phyloP scores from a whole-genome alignment of 75 land plant species.

The Azolla pinnata region DNA sequence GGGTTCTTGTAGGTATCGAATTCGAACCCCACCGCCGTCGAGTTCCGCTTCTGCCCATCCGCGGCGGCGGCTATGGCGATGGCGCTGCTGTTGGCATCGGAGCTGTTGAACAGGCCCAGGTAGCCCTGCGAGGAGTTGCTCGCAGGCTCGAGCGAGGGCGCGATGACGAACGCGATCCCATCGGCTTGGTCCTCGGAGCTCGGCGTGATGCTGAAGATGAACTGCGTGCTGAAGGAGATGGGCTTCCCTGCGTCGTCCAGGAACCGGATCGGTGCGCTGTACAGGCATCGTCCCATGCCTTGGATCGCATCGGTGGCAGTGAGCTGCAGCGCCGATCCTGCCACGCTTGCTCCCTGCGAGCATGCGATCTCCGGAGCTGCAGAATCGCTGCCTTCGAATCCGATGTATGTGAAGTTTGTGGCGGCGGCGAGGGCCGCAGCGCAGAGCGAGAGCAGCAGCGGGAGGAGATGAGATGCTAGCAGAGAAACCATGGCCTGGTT shows the following conservation, averaged over 20 bases:
- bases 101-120: constrained; percentile 19
- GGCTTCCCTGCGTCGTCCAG: not conserved
- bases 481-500: no score
- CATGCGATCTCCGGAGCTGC: not conserved
- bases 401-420: not conserved
- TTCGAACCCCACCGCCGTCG: no score
- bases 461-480: not conserved
- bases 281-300: not conserved
- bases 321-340: not conserved
- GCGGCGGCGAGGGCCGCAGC: no score
- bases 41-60: no score
- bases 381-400: not conserved
- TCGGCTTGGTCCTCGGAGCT: not conserved
- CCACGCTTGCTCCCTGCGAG: not conserved
- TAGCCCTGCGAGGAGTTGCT: not conserved
- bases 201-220: constrained; percentile 11
- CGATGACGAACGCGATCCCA: constrained; percentile 16
- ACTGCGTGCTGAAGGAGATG: constrained; percentile 13
- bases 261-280: not conserved
- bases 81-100: not conserved
- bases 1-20: constrained; percentile 5
- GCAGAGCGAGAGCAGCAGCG: not conserved
- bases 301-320: not conserved
- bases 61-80: constrained; percentile 7
- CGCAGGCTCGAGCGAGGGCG: constrained; percentile 3